Evolutionary conservation across 179 eudicot genomes (phyloP).

Genomic region (Monotropa hypopitys): DNA sequence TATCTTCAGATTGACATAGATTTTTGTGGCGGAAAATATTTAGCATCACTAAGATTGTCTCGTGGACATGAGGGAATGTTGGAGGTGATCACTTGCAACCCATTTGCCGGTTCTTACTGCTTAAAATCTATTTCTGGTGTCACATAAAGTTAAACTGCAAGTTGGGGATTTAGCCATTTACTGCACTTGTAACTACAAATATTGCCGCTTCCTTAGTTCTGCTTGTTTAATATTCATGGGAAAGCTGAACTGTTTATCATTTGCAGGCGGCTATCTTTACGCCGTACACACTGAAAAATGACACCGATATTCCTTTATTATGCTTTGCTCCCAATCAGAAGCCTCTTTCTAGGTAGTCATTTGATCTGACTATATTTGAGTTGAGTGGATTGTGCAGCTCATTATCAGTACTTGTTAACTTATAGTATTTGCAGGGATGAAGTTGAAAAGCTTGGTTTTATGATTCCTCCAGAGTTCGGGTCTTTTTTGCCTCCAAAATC

Average conservation of each 20-base stretch:
- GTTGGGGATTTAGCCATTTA: not conserved
- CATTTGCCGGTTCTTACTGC: not conserved
- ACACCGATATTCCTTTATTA: slow-evolving; percentile 41
- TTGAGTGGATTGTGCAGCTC: not conserved
- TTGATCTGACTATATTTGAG: slow-evolving; percentile 6
- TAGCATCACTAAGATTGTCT: slow-evolving; percentile 66
- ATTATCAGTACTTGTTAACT: slow-evolving; percentile 8
- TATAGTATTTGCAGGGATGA: slow-evolving; percentile 47
- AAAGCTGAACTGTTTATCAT: slow-evolving; percentile 16
- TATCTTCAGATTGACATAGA: slow-evolving; percentile 71
- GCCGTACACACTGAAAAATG: slow-evolving; percentile 63
- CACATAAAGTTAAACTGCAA: not conserved
- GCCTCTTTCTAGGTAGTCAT: slow-evolving; percentile 48
- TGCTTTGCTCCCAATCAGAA: slow-evolving; percentile 53
- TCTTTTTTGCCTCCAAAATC: slow-evolving; percentile 65
- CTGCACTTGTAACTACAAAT: not conserved
- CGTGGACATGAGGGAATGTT: slow-evolving; percentile 69
- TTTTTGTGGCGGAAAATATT: slow-evolving; percentile 69
- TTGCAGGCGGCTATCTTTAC: slow-evolving; percentile 77
- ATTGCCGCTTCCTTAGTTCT: not conserved
- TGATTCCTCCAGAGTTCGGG: slow-evolving; percentile 47
- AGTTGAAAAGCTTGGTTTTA: slow-evolving; percentile 30
- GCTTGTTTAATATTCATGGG: slow-evolving; percentile 1
- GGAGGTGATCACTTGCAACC: slow-evolving; percentile 46
- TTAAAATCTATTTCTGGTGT: not conserved